Evolutionary conservation across 176 grass and related monocot species (phyloP), one percentile per base, ranked within the genome.

Genomic region (Carex parvula): DNA sequence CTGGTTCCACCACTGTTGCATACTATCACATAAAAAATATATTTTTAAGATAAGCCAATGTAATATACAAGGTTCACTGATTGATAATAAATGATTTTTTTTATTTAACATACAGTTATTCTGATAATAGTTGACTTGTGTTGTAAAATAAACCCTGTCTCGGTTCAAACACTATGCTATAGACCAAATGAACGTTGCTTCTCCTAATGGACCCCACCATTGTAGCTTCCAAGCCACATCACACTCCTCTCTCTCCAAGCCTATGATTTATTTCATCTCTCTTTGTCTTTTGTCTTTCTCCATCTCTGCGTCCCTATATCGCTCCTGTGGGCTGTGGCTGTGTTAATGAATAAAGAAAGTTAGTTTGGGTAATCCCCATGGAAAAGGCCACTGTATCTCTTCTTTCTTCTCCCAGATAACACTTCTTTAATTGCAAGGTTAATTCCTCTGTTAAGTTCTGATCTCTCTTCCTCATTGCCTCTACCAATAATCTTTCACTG

Each of bases 181-280:
- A 33, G 50, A 56, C 73, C 52, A 0, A 54, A 44, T 3, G 5
- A 11, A 71, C 68, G n/a, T 30, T 76, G 46, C 20, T 17, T 78
- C 52, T 57, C 73, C 52, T 52, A 13, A 52, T 13, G 42, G 39
- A 52, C 70, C 68, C 70, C 70, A 52, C 70, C 42, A 73, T 24
- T 73, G 70, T 13, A 73, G 70, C 70, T 73, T 42, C 42, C 3
- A 48, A 73, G 70, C 70, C 42, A 73, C 70, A 73, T 70, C 66
- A 70, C 66, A 42, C 65, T 33, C 6, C 35, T 32, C n/a, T 12
- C 35, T 32, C n/a, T 12, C 61, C 0, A 30, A 30, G 4, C 66
- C 14, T 68, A 11, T 16, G 72, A 22, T 76, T 53, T 76, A 76
- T 76, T 55, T 76, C 72, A 30, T 55, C 48, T 29, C 5, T 48